Base-by-base conservation (phyloP, 2,329 filamentous ascomycete genomes). In the Chrysosporium queenslandicum region DNA sequence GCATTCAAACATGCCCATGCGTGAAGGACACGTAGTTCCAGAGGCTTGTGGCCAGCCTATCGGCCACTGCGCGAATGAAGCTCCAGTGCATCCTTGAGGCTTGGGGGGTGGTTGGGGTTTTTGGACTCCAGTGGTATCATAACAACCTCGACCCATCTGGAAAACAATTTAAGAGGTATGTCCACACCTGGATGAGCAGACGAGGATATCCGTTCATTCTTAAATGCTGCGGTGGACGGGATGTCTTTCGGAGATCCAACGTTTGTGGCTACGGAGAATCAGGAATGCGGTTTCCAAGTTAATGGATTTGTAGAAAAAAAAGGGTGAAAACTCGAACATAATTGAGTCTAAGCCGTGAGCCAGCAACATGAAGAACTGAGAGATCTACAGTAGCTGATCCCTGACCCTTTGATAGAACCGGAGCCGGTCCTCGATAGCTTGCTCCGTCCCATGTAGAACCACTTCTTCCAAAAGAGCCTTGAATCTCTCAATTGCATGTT, bases 41-140 rank as follows among this genome's bases (percentile, higher is more conserved):
- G 4, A 20, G 37, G 37, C 14, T 20, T 41, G 37, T 20, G 37
- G 21, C 37, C 37, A 41, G 37, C 37, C 14, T 41, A 41, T 41
- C n/a, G 37, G 14, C 37, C 37, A 41, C 37, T 41, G 37, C 37
- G 37, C 37, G 37, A 12, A 41, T 12, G 37, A 41, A 41, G 37
- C 12, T 41, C 37, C 37, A 41, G 37, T 41, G 37, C 37, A 41
- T 41, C 37, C 4, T 41, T 12, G 37, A 41, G 37, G 37, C 37
- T 67, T 40, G 71, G 70, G 14, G 43, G 69, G 70, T 57, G 71
- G 73, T 60, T 71, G 70, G 55, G 68, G 73, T 63, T 75, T 75
- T 58, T 72, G 71, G 20, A 75, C 71, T 27, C 73, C 73, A 7
- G 73, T 76, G 40, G 73, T 76, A 58, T 76, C 73, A 57, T 76